These are phyloP conservation scores for Gillenia trifoliata DNA, from an alignment of 306 rosid species.

Conservation along the genomic window DNA sequence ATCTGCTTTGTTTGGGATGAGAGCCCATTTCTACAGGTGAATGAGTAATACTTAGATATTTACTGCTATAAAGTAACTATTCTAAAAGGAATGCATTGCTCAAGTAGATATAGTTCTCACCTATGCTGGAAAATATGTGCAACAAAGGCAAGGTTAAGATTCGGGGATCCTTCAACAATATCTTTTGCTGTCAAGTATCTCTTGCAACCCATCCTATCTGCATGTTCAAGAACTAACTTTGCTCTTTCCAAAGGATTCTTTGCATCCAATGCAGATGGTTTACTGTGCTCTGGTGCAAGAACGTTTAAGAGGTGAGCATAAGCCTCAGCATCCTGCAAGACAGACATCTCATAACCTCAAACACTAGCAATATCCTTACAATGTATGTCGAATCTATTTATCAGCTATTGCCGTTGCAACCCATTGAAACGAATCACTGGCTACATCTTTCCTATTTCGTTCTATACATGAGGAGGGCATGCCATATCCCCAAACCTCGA, in stretches of 20 bases:
- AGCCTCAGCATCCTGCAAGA: constrained; percentile 86
- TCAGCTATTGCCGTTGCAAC: background rate
- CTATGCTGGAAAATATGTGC: constrained; percentile 96
- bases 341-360: background rate
- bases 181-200: constrained; percentile 89
- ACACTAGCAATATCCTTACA: background rate
- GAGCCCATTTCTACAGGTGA: constrained; percentile 76
- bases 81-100: constrained; percentile 1
- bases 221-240: constrained; percentile 82
- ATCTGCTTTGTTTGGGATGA: constrained; percentile 61
- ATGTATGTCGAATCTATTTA: background rate
- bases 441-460: background rate
- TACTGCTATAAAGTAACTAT: background rate
- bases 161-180: constrained; percentile 96
- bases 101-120: constrained; percentile 23
- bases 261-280: constrained; percentile 61
- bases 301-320: constrained; percentile 87
- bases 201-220: constrained; percentile 96
- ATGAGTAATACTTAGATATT: constrained; percentile 6
- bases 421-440: background rate
- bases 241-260: constrained; percentile 79
- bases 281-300: constrained; percentile 89
- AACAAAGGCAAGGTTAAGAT: constrained; percentile 94
- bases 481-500: background rate
- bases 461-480: background rate